Base-by-base conservation (phyloP, 208 protist genomes). In the Novymonas esmeraldas region DNA sequence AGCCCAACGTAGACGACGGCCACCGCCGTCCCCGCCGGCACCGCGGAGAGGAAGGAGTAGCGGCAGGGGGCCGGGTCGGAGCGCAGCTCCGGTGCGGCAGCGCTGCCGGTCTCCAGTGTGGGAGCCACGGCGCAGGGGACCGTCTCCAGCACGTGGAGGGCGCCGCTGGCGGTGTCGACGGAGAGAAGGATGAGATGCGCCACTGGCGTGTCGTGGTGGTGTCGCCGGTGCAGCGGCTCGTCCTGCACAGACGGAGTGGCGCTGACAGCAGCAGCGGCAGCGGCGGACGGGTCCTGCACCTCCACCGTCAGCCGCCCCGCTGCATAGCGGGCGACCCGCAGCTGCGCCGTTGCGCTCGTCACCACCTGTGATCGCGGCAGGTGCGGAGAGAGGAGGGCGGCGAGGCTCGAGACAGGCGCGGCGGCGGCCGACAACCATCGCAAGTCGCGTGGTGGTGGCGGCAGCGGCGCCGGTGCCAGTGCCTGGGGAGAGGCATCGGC, bases 1-100 rank as follows among this genome's bases (percentile, higher is more conserved):
- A 70, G 20, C 5, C 64, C 64, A 13, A 70, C 33, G 55, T 70
- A 70, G 6, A 70, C 54, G 9, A 61, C 49, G 24, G 64, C 64
- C 33, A 70, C 46, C 22, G 55, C 64, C 1, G 28, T 49, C 6
- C 24, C 38, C 2, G 64, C 42, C 2, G 64, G 20, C 24, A 70
- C 31, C 2, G 2, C 22, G 5, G 54, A 18, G 3, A 14, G 20
- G 44, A 70, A 62, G 10, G 54, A 55, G 64, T 63, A 50, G 3
- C n/a, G 51, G 24, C 26, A 41, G 10, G 26, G 49, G n/a, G 31
- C 24, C 22, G 20, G 13, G 33, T 14, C 28, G 46, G 16, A 6
- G 3, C 9, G 11, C 44, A n/a, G n/a, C 20, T 4, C 6, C 6
- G 10, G 16, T 7, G 6, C 44, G 18, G 18, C 3, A 26, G 44